Conservation (phyloP, 495 filamentous ascomycete species). For the Penicillium silybi region DNA sequence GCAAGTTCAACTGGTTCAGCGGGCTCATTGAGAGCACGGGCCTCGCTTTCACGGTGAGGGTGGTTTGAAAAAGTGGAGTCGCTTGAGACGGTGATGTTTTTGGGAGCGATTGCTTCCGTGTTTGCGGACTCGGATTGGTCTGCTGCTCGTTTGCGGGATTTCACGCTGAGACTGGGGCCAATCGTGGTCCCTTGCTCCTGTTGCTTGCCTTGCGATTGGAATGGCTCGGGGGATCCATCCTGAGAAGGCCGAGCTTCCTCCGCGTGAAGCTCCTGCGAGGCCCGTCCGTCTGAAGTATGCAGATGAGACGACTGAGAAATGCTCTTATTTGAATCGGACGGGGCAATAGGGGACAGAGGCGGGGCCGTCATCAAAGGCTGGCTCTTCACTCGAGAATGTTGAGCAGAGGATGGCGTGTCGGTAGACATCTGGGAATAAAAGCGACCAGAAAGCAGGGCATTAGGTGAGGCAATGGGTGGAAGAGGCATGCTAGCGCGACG, state of each 20-base stretch:
- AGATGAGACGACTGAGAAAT: background rate
- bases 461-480: conserved; percentile 4
- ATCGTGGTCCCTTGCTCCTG: background rate
- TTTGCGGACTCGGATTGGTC: background rate
- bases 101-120: background rate
- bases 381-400: conserved; percentile 10
- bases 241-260: background rate
- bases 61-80: conserved; percentile 13
- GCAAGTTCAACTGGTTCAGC: conserved; percentile 35
- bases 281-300: background rate
- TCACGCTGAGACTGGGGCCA: background rate
- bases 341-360: conserved; percentile 9
- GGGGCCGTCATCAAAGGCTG: conserved; percentile 11
- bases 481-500: conserved; percentile 11
- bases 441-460: conserved; percentile 7
- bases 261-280: background rate
- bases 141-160: background rate
- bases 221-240: background rate
- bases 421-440: conserved; percentile 20
- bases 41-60: conserved; percentile 20
- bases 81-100: conserved; percentile 9
- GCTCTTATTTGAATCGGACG: conserved; percentile 6
- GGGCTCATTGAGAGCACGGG: conserved; percentile 20
- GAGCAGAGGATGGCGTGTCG: conserved; percentile 1
- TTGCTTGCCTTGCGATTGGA: background rate